A percentile compares a stretch with the other conserved stretches of the same genome.
Evolutionary conservation across 2,329 filamentous ascomycete species (phyloP).

Genomic region (Plectosphaerella plurivora): DNA sequence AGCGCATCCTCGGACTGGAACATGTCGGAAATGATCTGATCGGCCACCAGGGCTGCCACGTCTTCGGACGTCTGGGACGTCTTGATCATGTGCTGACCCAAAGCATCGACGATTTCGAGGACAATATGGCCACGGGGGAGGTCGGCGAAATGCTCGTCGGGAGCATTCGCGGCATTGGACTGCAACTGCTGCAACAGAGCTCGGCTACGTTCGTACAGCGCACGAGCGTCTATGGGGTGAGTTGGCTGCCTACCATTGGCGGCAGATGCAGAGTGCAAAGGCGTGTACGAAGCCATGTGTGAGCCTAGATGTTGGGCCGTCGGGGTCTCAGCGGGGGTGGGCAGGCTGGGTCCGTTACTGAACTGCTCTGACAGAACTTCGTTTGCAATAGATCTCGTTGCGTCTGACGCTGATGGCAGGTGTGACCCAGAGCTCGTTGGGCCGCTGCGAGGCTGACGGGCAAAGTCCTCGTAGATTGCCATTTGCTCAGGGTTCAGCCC

Average conservation of each 20-base stretch:
- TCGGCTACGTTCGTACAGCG: conserved; percentile 49
- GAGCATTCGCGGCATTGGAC: conserved; percentile 45
- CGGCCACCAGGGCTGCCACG: conserved; percentile 53
- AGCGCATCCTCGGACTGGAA: conserved; percentile 53
- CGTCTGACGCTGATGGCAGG: conserved; percentile 54
- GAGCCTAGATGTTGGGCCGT: conserved; percentile 47
- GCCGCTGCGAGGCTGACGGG: conserved; percentile 69
- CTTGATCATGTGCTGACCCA: conserved; percentile 60
- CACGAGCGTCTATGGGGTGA: conserved; percentile 47
- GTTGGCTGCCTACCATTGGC: conserved; percentile 46
- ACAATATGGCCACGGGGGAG: conserved; percentile 55
- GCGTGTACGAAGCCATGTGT: conserved; percentile 52
- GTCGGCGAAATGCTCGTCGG: conserved; percentile 56
- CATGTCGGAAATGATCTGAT: conserved; percentile 53
- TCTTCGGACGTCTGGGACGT: conserved; percentile 58
- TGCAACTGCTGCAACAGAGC: conserved; percentile 56
- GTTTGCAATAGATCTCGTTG: conserved; percentile 57
- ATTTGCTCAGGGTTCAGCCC: conserved; percentile 90
- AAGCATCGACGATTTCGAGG: conserved; percentile 57
- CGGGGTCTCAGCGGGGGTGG: conserved; percentile 57
- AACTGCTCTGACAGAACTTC: conserved; percentile 62
- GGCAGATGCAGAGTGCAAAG: conserved; percentile 38
- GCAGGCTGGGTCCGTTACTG: conserved; percentile 48
- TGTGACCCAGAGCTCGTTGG: conserved; percentile 51
- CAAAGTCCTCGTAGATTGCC: conserved; percentile 96